phyloP scores from a whole-genome alignment of 2,329 filamentous ascomycete genomes.

The Laburnicola sp. region DNA sequence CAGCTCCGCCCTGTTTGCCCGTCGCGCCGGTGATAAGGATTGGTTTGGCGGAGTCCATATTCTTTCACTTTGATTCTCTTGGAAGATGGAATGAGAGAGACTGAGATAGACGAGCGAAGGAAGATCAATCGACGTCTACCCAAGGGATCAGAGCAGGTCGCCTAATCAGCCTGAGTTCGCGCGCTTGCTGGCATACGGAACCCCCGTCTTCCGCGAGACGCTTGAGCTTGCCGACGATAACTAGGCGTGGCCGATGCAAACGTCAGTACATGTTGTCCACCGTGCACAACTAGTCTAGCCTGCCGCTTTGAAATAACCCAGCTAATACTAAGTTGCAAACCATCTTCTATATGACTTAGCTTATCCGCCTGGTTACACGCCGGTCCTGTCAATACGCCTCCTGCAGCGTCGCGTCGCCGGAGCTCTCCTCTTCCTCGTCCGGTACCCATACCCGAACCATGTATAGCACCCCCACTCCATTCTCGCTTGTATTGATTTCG shows the following conservation, averaged over 20 bases:
- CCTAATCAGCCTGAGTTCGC: no score
- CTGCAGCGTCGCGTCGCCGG: background rate
- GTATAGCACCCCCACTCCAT: no score
- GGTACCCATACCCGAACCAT: background rate
- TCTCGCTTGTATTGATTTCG: no score
- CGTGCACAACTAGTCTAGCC: background rate
- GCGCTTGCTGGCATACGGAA: background rate
- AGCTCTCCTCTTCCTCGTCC: slow-evolving; percentile 3
- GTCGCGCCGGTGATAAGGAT: slow-evolving; percentile 52
- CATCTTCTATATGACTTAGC: background rate
- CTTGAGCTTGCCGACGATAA: background rate
- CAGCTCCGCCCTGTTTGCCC: slow-evolving; percentile 52
- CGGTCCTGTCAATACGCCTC: background rate
- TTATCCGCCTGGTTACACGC: background rate
- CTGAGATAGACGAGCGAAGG: no score
- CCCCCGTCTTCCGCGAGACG: slow-evolving; percentile 4
- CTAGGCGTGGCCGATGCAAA: background rate
- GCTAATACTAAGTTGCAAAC: background rate
- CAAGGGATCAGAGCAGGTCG: no score
- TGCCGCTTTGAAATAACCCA: background rate
- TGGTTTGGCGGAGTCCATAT: slow-evolving; percentile 42
- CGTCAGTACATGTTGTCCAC: background rate
- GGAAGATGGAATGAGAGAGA: background rate
- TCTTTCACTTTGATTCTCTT: background rate
- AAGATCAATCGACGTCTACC: no score